Base-by-base conservation (phyloP, 129 eudicot species). In the Mikania micrantha region DNA sequence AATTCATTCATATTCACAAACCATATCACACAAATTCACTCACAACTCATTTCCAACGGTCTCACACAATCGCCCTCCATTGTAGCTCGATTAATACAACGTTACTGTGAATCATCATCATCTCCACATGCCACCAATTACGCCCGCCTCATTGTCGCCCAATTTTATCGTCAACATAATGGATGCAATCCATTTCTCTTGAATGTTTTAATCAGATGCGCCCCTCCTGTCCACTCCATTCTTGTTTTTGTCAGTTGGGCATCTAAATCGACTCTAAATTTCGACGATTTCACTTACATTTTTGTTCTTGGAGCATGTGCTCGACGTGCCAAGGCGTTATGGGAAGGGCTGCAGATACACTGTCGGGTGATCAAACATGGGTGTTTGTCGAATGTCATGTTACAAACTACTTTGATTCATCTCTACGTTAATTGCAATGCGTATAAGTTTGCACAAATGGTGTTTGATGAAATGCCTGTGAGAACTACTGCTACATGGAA, bases 221-320 rank as follows among this genome's bases (percentile, higher is more conserved):
- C 71, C 32, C 36, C 28, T 34, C 89, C 89, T 61, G 39, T 56
- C 34, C 42, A 80, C 28, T 80, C 85, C 11, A 20, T 84, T 62
- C 76, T 27, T 9, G 52, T 70, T 42, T 84, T 84, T 25, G 54
- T 74, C 64, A 62, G 59, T 6, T 77, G 75, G 82, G 74, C 71
- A 7, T 74, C 85, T 1, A 62, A 70, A 47, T 15, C 70, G 3
- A 8, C 32, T 1, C 24, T 71, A 28, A 45, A 29, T 12, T 84
- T 80, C 34, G 85, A 84, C 44, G 76, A 77, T 8, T 72, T 70
- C 50, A 77, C 85, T 7, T 77, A 80, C 80, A 49, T 77, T 61
- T 84, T 80, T 62, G 81, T 56, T 2, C 81, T 84, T 4, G 85
- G 89, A 35, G 89, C 89, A 24, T 84, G 89, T 59, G 85, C 89